Percentiles rank a stretch among this genome's conserved stretches.
These are phyloP conservation scores for Trametes cingulata DNA, from an alignment of 768 basidiomycete genomes.

Conservation along the genomic window DNA sequence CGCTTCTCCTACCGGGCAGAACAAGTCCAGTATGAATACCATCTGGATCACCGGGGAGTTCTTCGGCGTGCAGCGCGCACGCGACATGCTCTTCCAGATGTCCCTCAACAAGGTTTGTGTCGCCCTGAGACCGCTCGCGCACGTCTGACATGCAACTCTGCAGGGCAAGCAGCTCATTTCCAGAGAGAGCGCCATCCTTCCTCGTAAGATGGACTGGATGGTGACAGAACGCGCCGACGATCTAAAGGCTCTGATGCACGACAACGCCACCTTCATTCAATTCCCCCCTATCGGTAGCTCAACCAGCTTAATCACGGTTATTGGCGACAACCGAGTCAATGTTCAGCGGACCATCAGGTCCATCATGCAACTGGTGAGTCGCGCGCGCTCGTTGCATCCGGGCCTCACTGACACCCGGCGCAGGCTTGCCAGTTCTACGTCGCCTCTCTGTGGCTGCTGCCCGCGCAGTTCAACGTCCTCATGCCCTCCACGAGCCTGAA, in stretches of 20 bases:
- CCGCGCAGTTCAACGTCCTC: conserved; percentile 90
- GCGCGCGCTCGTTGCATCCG: neutral
- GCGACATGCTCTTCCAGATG: conserved; percentile 92
- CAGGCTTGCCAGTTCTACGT: conserved; percentile 95
- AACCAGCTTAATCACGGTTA: conserved; percentile 90
- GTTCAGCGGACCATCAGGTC: conserved; percentile 92
- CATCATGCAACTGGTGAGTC: conserved; percentile 90
- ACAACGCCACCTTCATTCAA: conserved; percentile 95
- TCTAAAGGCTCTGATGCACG: conserved; percentile 88
- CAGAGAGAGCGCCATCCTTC: conserved; percentile 89
- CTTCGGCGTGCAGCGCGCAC: conserved; percentile 91
- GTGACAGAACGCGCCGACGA: conserved; percentile 96
- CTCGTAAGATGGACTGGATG: conserved; percentile 98
- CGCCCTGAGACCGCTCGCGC: neutral
- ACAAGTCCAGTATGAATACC: conserved; percentile 64
- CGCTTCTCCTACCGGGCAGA: conserved; percentile 38
- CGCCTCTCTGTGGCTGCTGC: conserved; percentile 96
- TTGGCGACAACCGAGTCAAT: conserved; percentile 90
- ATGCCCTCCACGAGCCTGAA: conserved; percentile 82
- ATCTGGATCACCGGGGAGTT: conserved; percentile 99
- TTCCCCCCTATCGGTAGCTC: conserved; percentile 92
- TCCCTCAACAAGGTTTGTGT: conserved; percentile 77
- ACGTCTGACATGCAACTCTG: neutral
- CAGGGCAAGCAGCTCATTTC: conserved; percentile 91
- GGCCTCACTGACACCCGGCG: neutral